Evolutionary conservation across 2,329 filamentous ascomycete species (phyloP), one percentile per base, ranked within the genome.

Genomic region (Fusarium marasasianum): DNA sequence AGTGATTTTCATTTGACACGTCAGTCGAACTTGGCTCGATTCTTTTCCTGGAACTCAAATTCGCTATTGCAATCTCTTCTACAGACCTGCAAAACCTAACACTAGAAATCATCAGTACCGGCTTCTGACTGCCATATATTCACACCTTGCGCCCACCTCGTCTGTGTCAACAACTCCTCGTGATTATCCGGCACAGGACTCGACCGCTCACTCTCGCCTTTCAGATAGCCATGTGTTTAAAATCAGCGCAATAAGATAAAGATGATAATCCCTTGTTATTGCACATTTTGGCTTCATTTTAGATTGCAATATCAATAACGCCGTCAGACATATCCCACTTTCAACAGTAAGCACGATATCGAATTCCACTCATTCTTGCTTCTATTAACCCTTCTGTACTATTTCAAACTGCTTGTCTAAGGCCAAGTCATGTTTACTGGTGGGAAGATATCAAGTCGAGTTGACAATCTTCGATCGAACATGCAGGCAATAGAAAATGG

Each of bases 21-120:
- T 12, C 4, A 44, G 8, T 14, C 10, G 7, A 6, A 24, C 41
- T 24, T 17, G 14, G n/a, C 15, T 44, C 11, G 7, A 24, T 0
- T n/a, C 1, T 7, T 44, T 12, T 17, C 2, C 9, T n/a, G n/a
- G n/a, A 17, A 43, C 8, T 43, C 15, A 15, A 11, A 13, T 6
- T 24, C 9, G 17, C 3, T 1, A 17, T 24, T 11, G 0, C 1
- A 14, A 15, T 24, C 15, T 17, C 41, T 24, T 44, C 4, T 0
- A 14, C 1, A 0, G 14, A 6, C 14, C 8, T 17, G 7, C 14
- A 1, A 15, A 43, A 43, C 0, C 13, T 11, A 15, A n/a, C 2
- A 14, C 15, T 44, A n/a, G 15, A 24, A 17, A 18, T 12, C 4
- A 3, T 12, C n/a, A 44, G 15, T 6, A 12, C 10, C 11, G 10